Base-by-base conservation (phyloP, 2,329 filamentous ascomycete species). In the Scortechinia acanthostroma region DNA sequence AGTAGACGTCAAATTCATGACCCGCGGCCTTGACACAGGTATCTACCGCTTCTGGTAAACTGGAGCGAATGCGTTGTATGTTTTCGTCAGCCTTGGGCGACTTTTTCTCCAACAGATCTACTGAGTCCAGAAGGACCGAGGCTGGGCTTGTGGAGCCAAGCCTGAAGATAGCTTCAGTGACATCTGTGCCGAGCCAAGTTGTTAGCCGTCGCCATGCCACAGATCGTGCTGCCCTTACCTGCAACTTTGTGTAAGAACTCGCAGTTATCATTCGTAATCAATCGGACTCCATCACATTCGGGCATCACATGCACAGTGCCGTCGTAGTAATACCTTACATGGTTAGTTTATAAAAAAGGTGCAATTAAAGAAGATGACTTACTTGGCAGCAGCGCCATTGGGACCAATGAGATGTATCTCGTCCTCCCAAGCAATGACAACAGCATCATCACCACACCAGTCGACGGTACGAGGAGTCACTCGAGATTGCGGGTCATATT, bases 71-170 rank as follows among this genome's bases (percentile, higher is more conserved):
- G 2, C 95, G 77, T 58, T 97, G 93, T 46, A 98, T 96, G 52
- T 96, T 91, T 56, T 98, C 93, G 56, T 98, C 93, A 4, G 93
- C 93, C 63, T 96, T 97, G 2, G 93, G 91, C 0, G 91, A 97
- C 58, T 95, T 90, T 50, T 88, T 82, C 55, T 97, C 91, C 3
- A 98, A 73, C 55, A 96, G 86, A 45, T 90, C 86, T 2, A 95
- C 86, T 1, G 93, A 93, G 61, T 98, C 93, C 0, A 98, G 73
- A 2, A 98, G 71, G n/a, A 97, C 88, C 0, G 91, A 91, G 3
- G 91, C 88, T 6, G 35, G 35, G 2, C 93, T 82, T 0, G 25
- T 10, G n/a, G 25, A 30, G 10, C 25, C 25, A 30, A 30, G 25
- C 10, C 25, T 10, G 25, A 30, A 30, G 25, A 30, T 30, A 10